Conservation (phyloP, 805 yeast species). For the Jamesozyma rosinii region DNA sequence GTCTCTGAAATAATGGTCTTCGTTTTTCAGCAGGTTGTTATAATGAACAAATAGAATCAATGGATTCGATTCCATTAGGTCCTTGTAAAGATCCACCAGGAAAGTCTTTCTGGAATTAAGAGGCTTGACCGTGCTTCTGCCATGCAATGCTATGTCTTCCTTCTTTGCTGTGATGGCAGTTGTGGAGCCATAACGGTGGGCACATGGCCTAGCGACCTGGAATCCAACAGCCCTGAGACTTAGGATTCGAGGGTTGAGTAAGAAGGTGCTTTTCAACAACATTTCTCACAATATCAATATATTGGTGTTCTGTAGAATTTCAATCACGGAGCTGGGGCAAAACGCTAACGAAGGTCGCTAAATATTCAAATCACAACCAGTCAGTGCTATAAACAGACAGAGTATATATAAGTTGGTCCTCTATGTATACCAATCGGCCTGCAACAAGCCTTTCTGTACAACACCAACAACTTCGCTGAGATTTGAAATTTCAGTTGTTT, state of each 20-base stretch:
- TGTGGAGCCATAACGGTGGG: background rate
- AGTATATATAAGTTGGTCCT: background rate
- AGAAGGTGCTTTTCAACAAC: background rate
- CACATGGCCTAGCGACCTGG: background rate
- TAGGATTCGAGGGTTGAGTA: background rate
- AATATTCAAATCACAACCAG: background rate
- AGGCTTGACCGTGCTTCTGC: constrained; percentile 46
- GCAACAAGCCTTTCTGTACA: too few relatives aligned
- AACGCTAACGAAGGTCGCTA: too few relatives aligned
- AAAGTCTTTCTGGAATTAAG: constrained; percentile 74
- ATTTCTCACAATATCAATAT: background rate
- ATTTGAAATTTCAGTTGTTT: too few relatives aligned
- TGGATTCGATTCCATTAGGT: constrained; percentile 56
- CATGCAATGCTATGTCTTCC: background rate
- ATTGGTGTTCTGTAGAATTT: background rate
- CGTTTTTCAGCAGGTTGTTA: constrained; percentile 65
- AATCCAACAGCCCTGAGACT: background rate
- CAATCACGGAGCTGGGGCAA: background rate
- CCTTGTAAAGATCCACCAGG: constrained; percentile 69
- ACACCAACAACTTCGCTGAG: too few relatives aligned
- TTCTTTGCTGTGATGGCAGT: constrained; percentile 4
- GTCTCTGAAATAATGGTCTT: constrained; percentile 53
- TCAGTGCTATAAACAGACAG: background rate
- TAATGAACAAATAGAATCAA: constrained; percentile 76
- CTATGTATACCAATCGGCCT: too few relatives aligned